Conservation (phyloP, 306 rosid species). For the Cyamopsis tetragonoloba region DNA sequence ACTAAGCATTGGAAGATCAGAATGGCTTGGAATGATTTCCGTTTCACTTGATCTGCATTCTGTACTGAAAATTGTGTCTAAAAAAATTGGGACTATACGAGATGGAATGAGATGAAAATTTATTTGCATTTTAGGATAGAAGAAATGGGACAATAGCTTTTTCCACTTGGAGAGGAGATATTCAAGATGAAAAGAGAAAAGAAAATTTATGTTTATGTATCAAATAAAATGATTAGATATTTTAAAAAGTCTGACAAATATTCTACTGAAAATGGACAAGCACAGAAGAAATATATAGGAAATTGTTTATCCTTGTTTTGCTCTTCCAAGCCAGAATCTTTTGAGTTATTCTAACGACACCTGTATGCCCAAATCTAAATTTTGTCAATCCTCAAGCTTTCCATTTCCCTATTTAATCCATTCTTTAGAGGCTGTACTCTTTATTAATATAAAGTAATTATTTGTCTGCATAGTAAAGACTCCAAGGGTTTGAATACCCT, state of each 20-base stretch:
- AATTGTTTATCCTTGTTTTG: background rate
- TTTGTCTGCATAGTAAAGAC: background rate
- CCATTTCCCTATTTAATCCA: background rate
- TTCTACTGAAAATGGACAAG: background rate
- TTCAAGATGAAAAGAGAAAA: background rate
- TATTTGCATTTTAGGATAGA: background rate
- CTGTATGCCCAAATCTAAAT: background rate
- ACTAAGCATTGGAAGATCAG: background rate
- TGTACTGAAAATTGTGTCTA: background rate
- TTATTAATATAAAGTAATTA: background rate
- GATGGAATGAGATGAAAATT: background rate
- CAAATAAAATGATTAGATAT: background rate
- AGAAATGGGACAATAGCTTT: background rate
- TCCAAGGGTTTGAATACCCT: background rate
- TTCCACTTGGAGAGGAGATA: background rate
- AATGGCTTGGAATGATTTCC: background rate
- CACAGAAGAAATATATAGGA: background rate
- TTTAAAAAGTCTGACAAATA: background rate
- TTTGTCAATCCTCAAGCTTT: background rate
- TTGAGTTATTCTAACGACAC: background rate
- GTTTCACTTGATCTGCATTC: slow-evolving; percentile 6
- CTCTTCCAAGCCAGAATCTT: background rate
- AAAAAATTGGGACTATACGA: background rate
- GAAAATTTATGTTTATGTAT: background rate
- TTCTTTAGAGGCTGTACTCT: background rate